A percentile compares a stretch with the other conserved stretches of the same genome.
Evolutionary conservation across 2,329 filamentous ascomycete genomes (phyloP).

Genomic region (Lachnellula cervina): DNA sequence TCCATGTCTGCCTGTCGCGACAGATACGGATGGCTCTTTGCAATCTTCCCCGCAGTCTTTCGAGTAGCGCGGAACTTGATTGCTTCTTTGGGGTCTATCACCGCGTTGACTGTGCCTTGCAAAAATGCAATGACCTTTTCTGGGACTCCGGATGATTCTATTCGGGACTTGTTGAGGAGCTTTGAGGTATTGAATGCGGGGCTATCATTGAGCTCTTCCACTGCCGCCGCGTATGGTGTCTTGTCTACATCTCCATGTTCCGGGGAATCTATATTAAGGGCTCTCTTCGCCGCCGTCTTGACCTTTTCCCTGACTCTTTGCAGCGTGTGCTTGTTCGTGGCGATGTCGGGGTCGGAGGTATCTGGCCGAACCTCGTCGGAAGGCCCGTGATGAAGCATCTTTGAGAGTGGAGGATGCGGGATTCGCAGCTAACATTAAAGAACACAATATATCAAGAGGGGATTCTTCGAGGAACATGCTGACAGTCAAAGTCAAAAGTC

Average conservation of each 20-base stretch:
- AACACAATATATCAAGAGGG: background rate
- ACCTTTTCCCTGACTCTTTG: slow-evolving; percentile 1
- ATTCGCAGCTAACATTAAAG: background rate
- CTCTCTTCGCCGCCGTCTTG: slow-evolving; percentile 5
- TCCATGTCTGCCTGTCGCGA: slow-evolving; percentile 35
- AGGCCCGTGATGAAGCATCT: background rate
- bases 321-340: background rate
- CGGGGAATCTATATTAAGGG: background rate
- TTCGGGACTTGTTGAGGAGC: slow-evolving; percentile 11
- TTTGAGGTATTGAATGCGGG: slow-evolving; percentile 20
- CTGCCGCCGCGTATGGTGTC: slow-evolving; percentile 2
- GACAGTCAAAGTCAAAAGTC: too few species aligned
- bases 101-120: slow-evolving; percentile 6
- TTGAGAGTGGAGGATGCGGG: background rate
- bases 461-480: background rate
- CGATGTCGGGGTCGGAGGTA: background rate
- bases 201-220: slow-evolving; percentile 15
- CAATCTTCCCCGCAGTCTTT: slow-evolving; percentile 19
- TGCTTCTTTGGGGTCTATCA: slow-evolving; percentile 19
- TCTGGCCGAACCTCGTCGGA: background rate
- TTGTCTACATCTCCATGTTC: slow-evolving; percentile 3
- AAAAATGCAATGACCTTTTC: slow-evolving; percentile 11
- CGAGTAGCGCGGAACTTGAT: slow-evolving; percentile 16
- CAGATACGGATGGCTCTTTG: slow-evolving; percentile 25
- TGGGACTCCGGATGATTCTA: slow-evolving; percentile 5